Percentiles rank a stretch among this genome's conserved stretches.
Conservation (phyloP, 768 basidiomycete species). For the Collybiopsis confluens region DNA sequence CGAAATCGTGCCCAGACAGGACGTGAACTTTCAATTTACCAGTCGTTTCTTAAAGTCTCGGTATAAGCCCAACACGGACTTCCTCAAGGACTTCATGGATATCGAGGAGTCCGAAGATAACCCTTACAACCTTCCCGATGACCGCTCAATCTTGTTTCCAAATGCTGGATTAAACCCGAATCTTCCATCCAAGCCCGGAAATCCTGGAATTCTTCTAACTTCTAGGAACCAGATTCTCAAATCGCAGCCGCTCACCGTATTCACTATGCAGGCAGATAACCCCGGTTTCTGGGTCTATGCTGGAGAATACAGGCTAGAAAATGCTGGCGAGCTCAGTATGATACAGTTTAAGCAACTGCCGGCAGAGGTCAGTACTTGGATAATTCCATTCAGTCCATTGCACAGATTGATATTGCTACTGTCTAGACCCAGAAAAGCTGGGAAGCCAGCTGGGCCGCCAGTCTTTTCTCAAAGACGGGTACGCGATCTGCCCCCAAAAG, state of each 20-base stretch:
- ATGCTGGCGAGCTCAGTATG: not conserved
- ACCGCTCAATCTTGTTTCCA: not conserved
- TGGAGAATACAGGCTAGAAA: not conserved
- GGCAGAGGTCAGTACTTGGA: not conserved
- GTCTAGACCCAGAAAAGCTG: not conserved
- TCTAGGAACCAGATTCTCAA: not conserved
- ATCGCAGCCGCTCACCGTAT: not conserved
- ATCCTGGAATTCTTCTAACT: constrained; percentile 3
- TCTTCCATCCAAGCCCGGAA: constrained; percentile 1
- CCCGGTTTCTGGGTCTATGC: constrained; percentile 1
- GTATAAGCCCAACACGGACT: not conserved
- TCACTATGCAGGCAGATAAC: not conserved
- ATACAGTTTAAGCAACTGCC: not conserved
- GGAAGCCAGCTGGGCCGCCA: constrained; percentile 3
- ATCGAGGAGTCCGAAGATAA: not conserved
- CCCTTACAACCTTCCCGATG: not conserved
- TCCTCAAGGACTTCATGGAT: not conserved
- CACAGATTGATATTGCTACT: no score
- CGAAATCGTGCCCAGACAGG: not conserved
- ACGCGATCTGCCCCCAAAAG: not conserved
- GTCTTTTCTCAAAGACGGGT: not conserved
- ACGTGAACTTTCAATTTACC: not conserved
- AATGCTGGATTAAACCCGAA: not conserved
- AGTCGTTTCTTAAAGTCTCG: not conserved
- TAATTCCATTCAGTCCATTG: no score